Evolutionary conservation across 2,329 filamentous ascomycete species (phyloP), one percentile per base, ranked within the genome.

Genomic region (Colletotrichum chlorophyti): DNA sequence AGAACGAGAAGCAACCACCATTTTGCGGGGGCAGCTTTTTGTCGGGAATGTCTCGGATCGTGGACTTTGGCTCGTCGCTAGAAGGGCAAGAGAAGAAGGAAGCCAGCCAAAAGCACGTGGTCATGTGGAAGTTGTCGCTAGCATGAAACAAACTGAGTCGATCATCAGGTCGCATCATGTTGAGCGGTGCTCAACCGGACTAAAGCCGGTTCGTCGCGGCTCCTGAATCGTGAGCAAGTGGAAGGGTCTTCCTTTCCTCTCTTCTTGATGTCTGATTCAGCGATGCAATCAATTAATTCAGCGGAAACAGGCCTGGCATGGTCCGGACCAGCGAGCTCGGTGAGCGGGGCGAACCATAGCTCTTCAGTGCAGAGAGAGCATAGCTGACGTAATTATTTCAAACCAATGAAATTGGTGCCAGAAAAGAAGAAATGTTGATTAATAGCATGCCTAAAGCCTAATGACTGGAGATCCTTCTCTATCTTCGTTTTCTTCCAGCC

Each of bases 71-170:
- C 35, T 12, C 11, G 23, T 29, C 17, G 14, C 43, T 15, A 17
- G 31, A 34, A 48, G 12, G 49, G 23, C 24, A 27, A 23, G 17
- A 29, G 45, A 43, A 31, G 43, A 38, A 37, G 51, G 32, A 50
- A 57, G 38, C 50, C 21, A 24, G 19, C 29, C 24, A 27, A 24
- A 21, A 7, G 45, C 37, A 17, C 32, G 29, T 26, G 19, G n/a
- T 19, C 45, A 24, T 21, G 35, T 40, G 52, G 55, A 57, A 57
- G 45, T 51, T 51, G 45, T 58, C 26, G 6, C 35, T 45, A 59
- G 38, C 35, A 37, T 59, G 57, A 59, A 59, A 59, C 57, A 38
- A 26, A 54, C 45, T 43, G 57, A 49, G 51, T 59, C 51, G 51
- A 26, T 45, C 43, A n/a, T 45, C 19, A 17, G 42, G 37, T 17